Base-by-base conservation (phyloP, 140 eudicot species). In the Ambrosia hybrid region DNA sequence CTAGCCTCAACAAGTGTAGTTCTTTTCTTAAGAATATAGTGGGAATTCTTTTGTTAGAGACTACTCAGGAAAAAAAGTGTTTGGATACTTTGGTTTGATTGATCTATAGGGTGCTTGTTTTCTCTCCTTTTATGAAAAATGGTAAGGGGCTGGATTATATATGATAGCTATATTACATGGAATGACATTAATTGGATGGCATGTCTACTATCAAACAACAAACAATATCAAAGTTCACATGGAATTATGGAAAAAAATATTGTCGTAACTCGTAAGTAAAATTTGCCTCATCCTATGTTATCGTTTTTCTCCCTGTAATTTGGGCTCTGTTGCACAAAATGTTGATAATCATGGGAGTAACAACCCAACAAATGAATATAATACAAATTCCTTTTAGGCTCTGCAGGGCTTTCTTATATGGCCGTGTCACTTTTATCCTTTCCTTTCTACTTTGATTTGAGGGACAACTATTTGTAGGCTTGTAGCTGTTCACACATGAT, bases 51-150 rank as follows among this genome's bases (percentile, higher is more conserved):
- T 34, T n/a, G 4, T 52, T 7, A 69, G 63, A 14, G 51, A 34
- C 15, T 51, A 11, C 37, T 9, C 14, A 14, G 52, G 68, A 65
- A 37, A 36, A 36, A 7, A 37, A 68, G 21, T 33, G 62, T 70
- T 70, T 37, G 51, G 51, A 51, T 53, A 16, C 51, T 55, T 30
- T 15, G 52, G 16, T 69, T 51, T 68, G 41, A 15, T 9, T 69
- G 34, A 14, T 52, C 26, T 1, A 36, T n/a, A 1, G 67, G 21
- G 49, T 17, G 2, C 5, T 1, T 36, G 26, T 62, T 16, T 61
- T n/a, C 26, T 36, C 38, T 61, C 10, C 21, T 62, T 36, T 58
- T 1, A 30, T 30, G 41, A 1, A 30, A 58, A 58, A 16, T 58
- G 13, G 10, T 36, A 11, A 43, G 48, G 64, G 7, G 30, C 7